Evolutionary conservation across 2,329 filamentous ascomycete species (phyloP), one percentile per base, ranked within the genome.

Genomic region (Zymoseptoria tritici): DNA sequence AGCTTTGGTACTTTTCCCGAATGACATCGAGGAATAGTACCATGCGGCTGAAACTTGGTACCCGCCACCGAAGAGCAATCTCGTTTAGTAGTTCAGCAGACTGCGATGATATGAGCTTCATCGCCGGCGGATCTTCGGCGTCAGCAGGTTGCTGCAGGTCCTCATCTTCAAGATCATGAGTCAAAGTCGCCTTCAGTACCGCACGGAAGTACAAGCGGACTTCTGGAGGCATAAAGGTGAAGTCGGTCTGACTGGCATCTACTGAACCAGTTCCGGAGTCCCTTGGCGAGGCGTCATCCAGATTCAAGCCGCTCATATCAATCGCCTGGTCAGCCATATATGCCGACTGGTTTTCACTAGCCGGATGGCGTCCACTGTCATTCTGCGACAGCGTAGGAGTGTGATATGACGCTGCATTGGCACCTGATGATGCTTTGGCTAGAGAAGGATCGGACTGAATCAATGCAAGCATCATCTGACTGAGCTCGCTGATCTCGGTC

Each of bases 391-490:
- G 60, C 6, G 60, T 59, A n/a, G 67, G 60, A 19, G 64, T 55
- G 57, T 70, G 71, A 42, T 66, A 67, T 16, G 64, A 59, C 4
- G 68, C 66, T 3, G 69, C 56, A 21, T 58, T 77, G 11, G 80
- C 77, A 16, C 79, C 80, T 1, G 86, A 83, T 3, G 88, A 86
- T 64, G 83, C 87, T 71, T 91, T 95, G 55, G 91, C 88, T 56
- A 97, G 80, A 65, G 93, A 89, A 3, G 92, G 93, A 67, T 90
- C 91, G 5, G 88, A 88, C 62, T 89, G 91, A 49, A 97, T 79
- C 64, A 99, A 90, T 46, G 92, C 89, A 68, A 96, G 81, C 81
- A 99, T 94, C 85, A 97, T 91, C 67, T 94, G 89, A 5, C 91
- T 94, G 50, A 99, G 78, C 67, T 96, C 90, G 11, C 89, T 88